phyloP scores from a whole-genome alignment of 1,139 yeast species.

The Taphrina flavorubra region DNA sequence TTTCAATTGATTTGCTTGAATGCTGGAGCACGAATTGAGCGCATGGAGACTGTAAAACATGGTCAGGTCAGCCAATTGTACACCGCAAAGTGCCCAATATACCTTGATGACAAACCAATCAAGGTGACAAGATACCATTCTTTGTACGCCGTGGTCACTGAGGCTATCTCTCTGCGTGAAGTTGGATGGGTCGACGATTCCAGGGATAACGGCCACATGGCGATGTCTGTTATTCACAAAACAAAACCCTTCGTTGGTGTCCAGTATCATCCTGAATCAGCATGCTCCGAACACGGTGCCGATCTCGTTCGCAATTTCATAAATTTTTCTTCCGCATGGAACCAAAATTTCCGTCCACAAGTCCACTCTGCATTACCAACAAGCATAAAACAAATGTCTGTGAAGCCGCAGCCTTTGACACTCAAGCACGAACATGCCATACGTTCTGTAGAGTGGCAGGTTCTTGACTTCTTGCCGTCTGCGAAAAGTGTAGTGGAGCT shows the following conservation, averaged over 20 bases:
- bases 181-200: slow-evolving; percentile 44
- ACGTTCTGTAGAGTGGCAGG: slow-evolving; percentile 14
- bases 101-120: slow-evolving; percentile 11
- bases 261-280: slow-evolving; percentile 96
- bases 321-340: slow-evolving; percentile 54
- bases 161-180: slow-evolving; percentile 42
- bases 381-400: not conserved
- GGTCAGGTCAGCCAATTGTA: slow-evolving; percentile 75
- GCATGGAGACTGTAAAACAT: slow-evolving; percentile 69
- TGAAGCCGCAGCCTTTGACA: slow-evolving; percentile 4
- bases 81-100: slow-evolving; percentile 75
- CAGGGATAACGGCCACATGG: slow-evolving; percentile 50
- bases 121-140: slow-evolving; percentile 90
- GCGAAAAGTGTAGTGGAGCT: slow-evolving; percentile 15
- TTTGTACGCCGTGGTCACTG: slow-evolving; percentile 59
- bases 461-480: not conserved
- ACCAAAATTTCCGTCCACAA: slow-evolving; percentile 24
- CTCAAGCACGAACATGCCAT: not conserved
- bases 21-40: slow-evolving; percentile 64
- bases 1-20: slow-evolving; percentile 79
- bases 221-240: slow-evolving; percentile 80
- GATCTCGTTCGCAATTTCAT: slow-evolving; percentile 68
- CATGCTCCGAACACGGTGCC: slow-evolving; percentile 75
- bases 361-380: not conserved
- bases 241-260: slow-evolving; percentile 82